These are phyloP conservation scores for Cryptosporidium ubiquitum DNA, from an alignment of 169 alveolate genomes.

Conservation along the genomic window DNA sequence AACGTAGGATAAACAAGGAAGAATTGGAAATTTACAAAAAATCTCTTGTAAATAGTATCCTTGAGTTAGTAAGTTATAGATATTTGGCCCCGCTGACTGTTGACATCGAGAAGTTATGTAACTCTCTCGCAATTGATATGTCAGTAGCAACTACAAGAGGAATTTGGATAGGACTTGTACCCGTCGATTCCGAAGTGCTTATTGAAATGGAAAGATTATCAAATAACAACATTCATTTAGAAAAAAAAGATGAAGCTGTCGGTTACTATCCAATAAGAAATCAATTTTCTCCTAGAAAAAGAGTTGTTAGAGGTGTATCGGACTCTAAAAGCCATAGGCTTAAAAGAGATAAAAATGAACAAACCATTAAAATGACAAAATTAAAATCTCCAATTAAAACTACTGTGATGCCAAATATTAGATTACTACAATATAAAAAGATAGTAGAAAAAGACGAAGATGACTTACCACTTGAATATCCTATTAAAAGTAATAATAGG, in stretches of 20 bases:
- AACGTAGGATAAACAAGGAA: not conserved
- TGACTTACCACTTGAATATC: slow-evolving; percentile 47
- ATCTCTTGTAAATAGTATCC: not conserved
- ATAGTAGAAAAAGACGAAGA: slow-evolving; percentile 70
- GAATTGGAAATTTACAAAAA: not conserved
- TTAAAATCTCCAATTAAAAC: slow-evolving; percentile 44
- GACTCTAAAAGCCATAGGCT: not conserved
- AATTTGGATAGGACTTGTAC: slow-evolving; percentile 55
- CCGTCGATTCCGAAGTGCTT: slow-evolving; percentile 58
- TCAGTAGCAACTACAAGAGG: slow-evolving; percentile 66
- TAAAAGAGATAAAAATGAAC: slow-evolving; percentile 17
- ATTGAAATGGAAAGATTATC: slow-evolving; percentile 37
- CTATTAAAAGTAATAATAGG: slow-evolving; percentile 5
- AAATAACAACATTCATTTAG: not conserved
- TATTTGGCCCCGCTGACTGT: slow-evolving; percentile 65
- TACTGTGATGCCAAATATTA: slow-evolving; percentile 46
- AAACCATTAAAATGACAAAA: not conserved
- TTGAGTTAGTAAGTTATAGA: slow-evolving; percentile 21
- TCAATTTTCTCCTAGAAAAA: slow-evolving; percentile 48
- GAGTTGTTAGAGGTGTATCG: not conserved
- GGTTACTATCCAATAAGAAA: slow-evolving; percentile 52
- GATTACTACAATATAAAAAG: slow-evolving; percentile 55
- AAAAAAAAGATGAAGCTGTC: not conserved
- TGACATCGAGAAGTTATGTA: not conserved
- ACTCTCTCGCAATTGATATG: slow-evolving; percentile 59